These are phyloP conservation scores for Chaetomiaceae sp. DNA, from an alignment of 2,329 filamentous ascomycete species.

Conservation along the genomic window DNA sequence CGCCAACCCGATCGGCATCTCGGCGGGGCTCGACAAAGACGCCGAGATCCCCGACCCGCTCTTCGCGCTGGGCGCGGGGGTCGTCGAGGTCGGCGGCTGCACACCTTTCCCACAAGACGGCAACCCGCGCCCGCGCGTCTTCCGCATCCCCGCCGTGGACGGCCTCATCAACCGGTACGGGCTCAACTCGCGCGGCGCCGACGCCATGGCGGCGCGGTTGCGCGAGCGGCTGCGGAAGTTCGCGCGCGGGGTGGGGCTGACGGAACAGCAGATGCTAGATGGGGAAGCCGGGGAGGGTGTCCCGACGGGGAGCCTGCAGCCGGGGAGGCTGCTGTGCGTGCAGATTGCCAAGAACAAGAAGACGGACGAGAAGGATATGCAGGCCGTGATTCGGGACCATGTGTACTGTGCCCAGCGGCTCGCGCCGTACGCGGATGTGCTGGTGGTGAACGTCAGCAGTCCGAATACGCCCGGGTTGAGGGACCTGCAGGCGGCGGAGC, in stretches of 20 bases:
- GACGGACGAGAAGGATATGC: slow-evolving; percentile 79
- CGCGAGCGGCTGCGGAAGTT: slow-evolving; percentile 73
- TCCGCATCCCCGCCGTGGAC: slow-evolving; percentile 76
- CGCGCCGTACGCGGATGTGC: slow-evolving; percentile 83
- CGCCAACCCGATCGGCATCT: slow-evolving; percentile 85
- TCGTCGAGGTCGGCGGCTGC: slow-evolving; percentile 89
- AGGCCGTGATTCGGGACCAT: slow-evolving; percentile 75
- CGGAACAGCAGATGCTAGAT: slow-evolving; percentile 69
- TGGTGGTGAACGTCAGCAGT: slow-evolving; percentile 97
- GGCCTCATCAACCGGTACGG: slow-evolving; percentile 95
- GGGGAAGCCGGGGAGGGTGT: slow-evolving; percentile 62
- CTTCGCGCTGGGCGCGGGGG: slow-evolving; percentile 75
- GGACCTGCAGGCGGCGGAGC: slow-evolving; percentile 78
- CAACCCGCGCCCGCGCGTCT: slow-evolving; percentile 83
- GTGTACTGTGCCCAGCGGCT: slow-evolving; percentile 83
- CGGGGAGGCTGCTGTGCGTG: slow-evolving; percentile 76
- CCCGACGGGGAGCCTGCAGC: slow-evolving; percentile 72
- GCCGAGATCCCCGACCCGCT: slow-evolving; percentile 82
- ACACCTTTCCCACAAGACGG: slow-evolving; percentile 84
- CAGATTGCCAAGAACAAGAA: slow-evolving; percentile 97
- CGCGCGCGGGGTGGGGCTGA: slow-evolving; percentile 65
- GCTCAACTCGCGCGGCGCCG: slow-evolving; percentile 86
- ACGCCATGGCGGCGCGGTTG: slow-evolving; percentile 75
- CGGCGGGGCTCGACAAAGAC: slow-evolving; percentile 93
- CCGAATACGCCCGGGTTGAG: slow-evolving; percentile 92